Evolutionary conservation across 441 rosid genomes (phyloP), one percentile per base, ranked within the genome.

Genomic region (Omphalea diandra): DNA sequence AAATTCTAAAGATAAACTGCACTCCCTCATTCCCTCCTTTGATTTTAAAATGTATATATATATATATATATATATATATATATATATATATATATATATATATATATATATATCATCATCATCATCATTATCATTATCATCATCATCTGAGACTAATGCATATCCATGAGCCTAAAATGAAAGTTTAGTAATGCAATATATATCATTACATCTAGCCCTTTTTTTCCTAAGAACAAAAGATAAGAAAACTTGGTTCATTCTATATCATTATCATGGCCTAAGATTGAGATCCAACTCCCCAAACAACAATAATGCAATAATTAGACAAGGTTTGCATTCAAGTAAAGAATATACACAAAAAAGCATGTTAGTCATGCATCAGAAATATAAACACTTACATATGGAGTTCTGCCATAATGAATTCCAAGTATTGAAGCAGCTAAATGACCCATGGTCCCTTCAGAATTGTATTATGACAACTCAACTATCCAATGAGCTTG

Each of bases 401-500:
- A 47, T 52, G 78, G 77, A 15, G 77, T 72, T 79, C 76, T 76
- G 71, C 75, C 73, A 70, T 93, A 91, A 83, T 94, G 87, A 57
- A 91, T 81, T 77, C 97, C 97, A 65, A 97, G 98, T 63, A 94
- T 79, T 24, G 98, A 94, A 33, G 97, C 82, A 77, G 90, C 80
- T 63, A 94, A 80, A 84, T 91, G 83, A 58, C 95, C 96, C 24
- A 52, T 62, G 69, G 98, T 94, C 68, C 79, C 72, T 64, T 82
- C 84, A 77, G 91, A 94, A 85, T 94, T 83, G 75, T 87, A 91
- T 29, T 88, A 91, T 59, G 90, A 65, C 83, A 94, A 69, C 79
- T 91, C 94, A 11, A 74, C 38, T 76, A 90, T 77, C 98, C 98
- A 94, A 71, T 83, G 86, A 70, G 97, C 87, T 82, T 91, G 97